Base-by-base conservation (phyloP, 208 protist genomes). In the Crithidia thermophila region DNA sequence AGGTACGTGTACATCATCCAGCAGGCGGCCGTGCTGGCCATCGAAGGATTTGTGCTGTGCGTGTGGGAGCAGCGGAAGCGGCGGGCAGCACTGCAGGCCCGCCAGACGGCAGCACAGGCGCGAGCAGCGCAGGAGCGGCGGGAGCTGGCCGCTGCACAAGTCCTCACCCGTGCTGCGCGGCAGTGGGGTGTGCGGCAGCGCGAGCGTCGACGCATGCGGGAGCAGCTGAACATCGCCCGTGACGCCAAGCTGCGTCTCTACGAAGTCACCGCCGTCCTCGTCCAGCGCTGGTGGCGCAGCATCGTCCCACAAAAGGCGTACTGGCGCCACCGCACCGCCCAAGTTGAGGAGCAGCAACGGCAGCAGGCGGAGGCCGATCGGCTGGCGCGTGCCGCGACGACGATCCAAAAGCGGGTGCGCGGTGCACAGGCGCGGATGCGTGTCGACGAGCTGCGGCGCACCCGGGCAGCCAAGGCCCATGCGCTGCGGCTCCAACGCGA, bases 241-340 rank as follows among this genome's bases (percentile, higher is more conserved):
- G 69, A 82, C 56, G 75, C 72, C 4, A 77, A 78, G 23, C 64
- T 93, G 14, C 62, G 43, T 10, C 30, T 74, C 25, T 81, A 77
- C 30, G 61, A 42, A 25, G 58, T 60, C 46, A 78, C 70, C 13
- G 52, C 78, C 7, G 71, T 84, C 8, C 47, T 85, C 23, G 53
- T 93, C 63, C 67, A 86, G 75, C 87, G 79, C 8, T 93, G 87
- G 87, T 93, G 87, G 87, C 70, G 76, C 1, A 27, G 67, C 28
- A 52, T 81, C 30, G 64, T 58, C 18, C 65, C 60, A 30, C 68
- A 67, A 23, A 76, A 72, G 59, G 72, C 73, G 39, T 90, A 93
- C 69, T 93, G 87, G 87, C 78, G 67, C 13, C 67, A 62, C 5
- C 82, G 82, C 23, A 71, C 25, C 10, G 28, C 25, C 2, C 81